Conservation (phyloP, 2,329 filamentous ascomycete genomes). For the Keithomyces neogunnii region DNA sequence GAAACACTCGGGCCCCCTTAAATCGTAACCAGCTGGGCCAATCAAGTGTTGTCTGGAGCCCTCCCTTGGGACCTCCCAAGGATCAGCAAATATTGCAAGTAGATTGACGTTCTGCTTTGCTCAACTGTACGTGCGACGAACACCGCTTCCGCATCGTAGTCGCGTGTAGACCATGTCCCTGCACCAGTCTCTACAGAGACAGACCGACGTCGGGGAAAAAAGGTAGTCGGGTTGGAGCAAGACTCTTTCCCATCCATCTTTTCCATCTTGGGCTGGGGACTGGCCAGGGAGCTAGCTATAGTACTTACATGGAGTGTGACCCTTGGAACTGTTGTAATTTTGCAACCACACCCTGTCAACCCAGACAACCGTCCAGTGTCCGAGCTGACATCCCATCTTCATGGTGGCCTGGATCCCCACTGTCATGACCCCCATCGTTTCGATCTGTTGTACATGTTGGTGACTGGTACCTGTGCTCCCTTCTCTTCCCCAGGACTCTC, state of each 20-base stretch:
- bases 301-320: not conserved
- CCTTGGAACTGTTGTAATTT: conserved; percentile 9
- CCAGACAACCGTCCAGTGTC: not conserved
- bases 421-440: not conserved
- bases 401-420: not conserved
- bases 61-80: not conserved
- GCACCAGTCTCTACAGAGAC: too few relatives aligned
- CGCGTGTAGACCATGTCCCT: too few relatives aligned
- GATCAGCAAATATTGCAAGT: too few relatives aligned
- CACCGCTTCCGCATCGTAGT: too few relatives aligned
- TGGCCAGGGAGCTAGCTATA: too few relatives aligned
- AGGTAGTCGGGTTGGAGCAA: too few relatives aligned
- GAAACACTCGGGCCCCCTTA: not conserved
- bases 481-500: not conserved
- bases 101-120: too few relatives aligned
- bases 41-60: not conserved
- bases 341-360: not conserved
- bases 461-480: not conserved
- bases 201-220: too few relatives aligned
- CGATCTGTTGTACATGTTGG: not conserved
- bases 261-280: too few relatives aligned
- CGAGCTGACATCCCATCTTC: not conserved
- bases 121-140: too few relatives aligned
- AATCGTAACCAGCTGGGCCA: conserved; percentile 1
- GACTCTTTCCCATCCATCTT: too few relatives aligned